These are phyloP conservation scores for Globisporangium acanthophoron DNA, from an alignment of 352 stramenopile species.

Conservation along the genomic window DNA sequence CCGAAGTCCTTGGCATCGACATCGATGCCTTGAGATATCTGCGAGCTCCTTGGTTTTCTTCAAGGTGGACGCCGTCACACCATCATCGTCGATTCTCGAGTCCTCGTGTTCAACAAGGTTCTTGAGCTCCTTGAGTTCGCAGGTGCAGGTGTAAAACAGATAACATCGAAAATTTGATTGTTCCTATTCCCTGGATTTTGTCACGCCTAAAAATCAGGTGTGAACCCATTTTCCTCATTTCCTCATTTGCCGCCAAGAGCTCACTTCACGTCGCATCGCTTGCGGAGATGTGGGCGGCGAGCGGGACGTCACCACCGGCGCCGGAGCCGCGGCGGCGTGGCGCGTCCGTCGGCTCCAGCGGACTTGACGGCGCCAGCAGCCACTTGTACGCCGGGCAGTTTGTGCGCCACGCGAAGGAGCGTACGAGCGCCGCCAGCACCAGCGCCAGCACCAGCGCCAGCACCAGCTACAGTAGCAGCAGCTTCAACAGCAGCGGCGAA, in stretches of 20 bases:
- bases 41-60: background rate
- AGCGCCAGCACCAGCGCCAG: slow-evolving; percentile 1
- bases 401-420: slow-evolving; percentile 11
- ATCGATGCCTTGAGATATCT: too few relatives aligned
- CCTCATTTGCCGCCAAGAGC: background rate
- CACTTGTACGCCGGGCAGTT: slow-evolving; percentile 9
- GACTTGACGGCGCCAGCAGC: slow-evolving; percentile 8
- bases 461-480: background rate
- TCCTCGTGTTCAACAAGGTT: too few relatives aligned
- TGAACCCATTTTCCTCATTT: background rate
- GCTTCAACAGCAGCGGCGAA: background rate
- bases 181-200: background rate
- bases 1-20: background rate
- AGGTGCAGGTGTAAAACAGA: background rate
- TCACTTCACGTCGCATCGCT: background rate
- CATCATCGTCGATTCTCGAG: too few relatives aligned
- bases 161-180: background rate
- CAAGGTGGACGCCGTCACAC: background rate
- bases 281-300: background rate
- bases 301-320: slow-evolving; percentile 2
- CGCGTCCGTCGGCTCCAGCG: slow-evolving; percentile 13
- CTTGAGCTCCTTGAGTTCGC: too few relatives aligned
- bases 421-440: slow-evolving; percentile 5
- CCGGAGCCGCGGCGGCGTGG: slow-evolving; percentile 10
- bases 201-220: background rate